Evolutionary conservation across 257 asterid species (phyloP), one percentile per base, ranked within the genome.

Genomic region (Rubia yunnanensis): DNA sequence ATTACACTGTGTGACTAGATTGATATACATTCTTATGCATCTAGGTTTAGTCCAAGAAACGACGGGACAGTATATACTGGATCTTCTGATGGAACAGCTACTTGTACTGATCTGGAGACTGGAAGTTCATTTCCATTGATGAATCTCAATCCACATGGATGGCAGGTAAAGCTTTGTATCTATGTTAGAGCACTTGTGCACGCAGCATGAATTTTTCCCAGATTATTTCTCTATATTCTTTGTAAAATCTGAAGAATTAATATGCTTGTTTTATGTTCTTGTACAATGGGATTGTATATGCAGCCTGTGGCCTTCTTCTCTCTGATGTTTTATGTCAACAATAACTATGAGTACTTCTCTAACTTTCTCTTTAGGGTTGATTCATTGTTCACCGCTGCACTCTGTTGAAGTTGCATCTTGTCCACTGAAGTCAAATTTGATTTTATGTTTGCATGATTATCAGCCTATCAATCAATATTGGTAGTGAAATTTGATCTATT

Each of bases 11-110:
- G 32, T 31, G 7, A 39, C 23, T 14, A 26, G 50, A 13, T 28
- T 49, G 63, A 27, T 60, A 10, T 24, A 7, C 27, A 46, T 61
- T 77, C 70, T 62, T 70, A 48, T n/a, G 49, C 48, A 32, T 73
- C 35, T 79, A 92, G 99, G 89, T 83, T 89, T 73, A 83, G 74
- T 71, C 90, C 94, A 17, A 63, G 73, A 58, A 87, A 89, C 77
- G 92, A 89, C 69, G 99, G 83, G 76, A 87, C 94, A 22, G 69
- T 92, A 65, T 92, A 92, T 72, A 85, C 90, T 64, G 86, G 90
- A 75, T 89, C 97, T 72, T 92, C 99, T 54, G 99, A 92, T 80
- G 99, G 99, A 72, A 89, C 97, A 14, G 72, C 86, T 67, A 82
- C 96, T 85, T 78, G 89, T 76, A 89, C 95, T 10, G 99, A 92